Percentiles rank a stretch among this genome's conserved stretches.
Conservation (phyloP, 257 asterid genomes). For the Solanum sejunctum region DNA sequence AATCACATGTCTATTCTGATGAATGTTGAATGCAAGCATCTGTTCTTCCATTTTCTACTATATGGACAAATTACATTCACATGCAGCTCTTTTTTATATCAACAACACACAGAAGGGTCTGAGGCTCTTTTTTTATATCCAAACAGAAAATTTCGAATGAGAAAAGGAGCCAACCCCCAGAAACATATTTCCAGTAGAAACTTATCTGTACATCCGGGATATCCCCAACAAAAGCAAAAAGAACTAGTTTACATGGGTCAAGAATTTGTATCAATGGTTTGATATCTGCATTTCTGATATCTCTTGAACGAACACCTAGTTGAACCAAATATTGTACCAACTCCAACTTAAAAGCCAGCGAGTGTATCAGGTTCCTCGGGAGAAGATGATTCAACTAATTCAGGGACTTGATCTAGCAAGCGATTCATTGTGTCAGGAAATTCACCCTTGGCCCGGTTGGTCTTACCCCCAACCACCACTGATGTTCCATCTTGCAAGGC, state of each 20-base stretch:
- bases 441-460: constrained; percentile 85
- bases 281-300: not conserved
- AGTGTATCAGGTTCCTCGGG: constrained; percentile 3
- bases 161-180: not conserved
- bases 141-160: not conserved
- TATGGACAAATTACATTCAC: not conserved
- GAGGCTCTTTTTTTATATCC: not conserved
- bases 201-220: not conserved
- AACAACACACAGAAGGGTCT: not conserved
- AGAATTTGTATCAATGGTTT: not conserved
- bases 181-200: not conserved
- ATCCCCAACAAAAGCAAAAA: not conserved
- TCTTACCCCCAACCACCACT: constrained; percentile 84
- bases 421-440: constrained; percentile 68
- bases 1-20: not conserved
- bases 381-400: constrained; percentile 47
- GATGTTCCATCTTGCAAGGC: constrained; percentile 90
- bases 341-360: not conserved
- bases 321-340: not conserved
- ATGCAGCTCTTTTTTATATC: not conserved
- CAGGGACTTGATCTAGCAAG: constrained; percentile 85
- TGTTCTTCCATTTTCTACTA: not conserved
- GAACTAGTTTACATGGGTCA: not conserved
- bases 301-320: not conserved
- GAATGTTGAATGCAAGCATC: not conserved